These are phyloP conservation scores for Nemania abortiva DNA, from an alignment of 2,329 filamentous ascomycete genomes.

Conservation along the genomic window DNA sequence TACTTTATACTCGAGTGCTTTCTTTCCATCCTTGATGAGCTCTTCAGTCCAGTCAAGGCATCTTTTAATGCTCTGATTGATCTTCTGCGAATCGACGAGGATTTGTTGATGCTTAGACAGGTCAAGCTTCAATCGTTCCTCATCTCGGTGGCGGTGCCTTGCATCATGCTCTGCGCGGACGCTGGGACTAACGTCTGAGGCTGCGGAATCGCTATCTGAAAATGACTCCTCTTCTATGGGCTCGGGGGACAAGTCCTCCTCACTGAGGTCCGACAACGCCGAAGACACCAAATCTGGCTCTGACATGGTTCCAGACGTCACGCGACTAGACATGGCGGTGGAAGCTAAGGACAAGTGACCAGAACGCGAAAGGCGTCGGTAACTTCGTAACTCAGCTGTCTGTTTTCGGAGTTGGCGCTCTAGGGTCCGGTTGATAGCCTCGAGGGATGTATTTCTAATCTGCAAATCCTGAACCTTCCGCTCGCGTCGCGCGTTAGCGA, in stretches of 20 bases:
- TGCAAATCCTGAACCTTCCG: conserved; percentile 96
- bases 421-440: conserved; percentile 93
- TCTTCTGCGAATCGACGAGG: conserved; percentile 89
- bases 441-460: conserved; percentile 93
- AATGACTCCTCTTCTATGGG: conserved; percentile 66
- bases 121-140: conserved; percentile 85
- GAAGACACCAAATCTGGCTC: conserved; percentile 59
- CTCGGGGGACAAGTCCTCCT: conserved; percentile 55
- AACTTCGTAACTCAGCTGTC: conserved; percentile 86
- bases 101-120: conserved; percentile 89
- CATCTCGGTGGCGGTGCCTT: conserved; percentile 77
- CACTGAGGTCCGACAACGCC: conserved; percentile 65
- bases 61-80: conserved; percentile 92
- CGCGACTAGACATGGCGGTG: conserved; percentile 58
- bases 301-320: conserved; percentile 58
- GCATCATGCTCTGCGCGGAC: conserved; percentile 58
- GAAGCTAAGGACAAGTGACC: conserved; percentile 76
- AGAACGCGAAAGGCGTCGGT: conserved; percentile 84
- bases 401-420: conserved; percentile 94
- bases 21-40: conserved; percentile 88
- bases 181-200: conserved; percentile 57
- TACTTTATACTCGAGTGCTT: conserved; percentile 86
- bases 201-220: conserved; percentile 56
- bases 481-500: conserved; percentile 89
- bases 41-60: conserved; percentile 92